A percentile compares a stretch with the other conserved stretches of the same genome.
Conservation (phyloP, 2,329 filamentous ascomycete species). For the Coleophoma crateriformis region DNA sequence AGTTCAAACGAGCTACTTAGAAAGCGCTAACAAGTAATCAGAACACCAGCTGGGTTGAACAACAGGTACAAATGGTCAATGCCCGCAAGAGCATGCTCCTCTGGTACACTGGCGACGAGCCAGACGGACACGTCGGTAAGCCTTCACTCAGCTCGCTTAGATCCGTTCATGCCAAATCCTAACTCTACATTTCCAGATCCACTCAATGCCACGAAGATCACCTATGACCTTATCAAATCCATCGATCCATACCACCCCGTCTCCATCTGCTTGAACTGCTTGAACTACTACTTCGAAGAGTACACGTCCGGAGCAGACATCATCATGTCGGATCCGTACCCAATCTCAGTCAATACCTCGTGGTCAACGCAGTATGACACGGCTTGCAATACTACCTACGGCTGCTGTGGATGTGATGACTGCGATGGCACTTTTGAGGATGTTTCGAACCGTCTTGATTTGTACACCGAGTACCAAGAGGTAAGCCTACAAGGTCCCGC, state of each 20-base stretch:
- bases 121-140: constrained; percentile 24
- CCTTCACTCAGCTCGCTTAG: background rate
- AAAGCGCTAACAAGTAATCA: constrained; percentile 4
- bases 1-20: background rate
- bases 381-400: constrained; percentile 39
- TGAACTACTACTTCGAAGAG: constrained; percentile 39
- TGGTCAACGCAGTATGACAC: constrained; percentile 37
- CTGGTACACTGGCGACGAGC: constrained; percentile 43
- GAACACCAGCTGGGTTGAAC: constrained; percentile 29
- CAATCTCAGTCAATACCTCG: constrained; percentile 35
- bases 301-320: constrained; percentile 42
- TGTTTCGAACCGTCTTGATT: constrained; percentile 33
- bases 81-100: constrained; percentile 5
- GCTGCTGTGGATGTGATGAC: constrained; percentile 43
- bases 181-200: constrained; percentile 26
- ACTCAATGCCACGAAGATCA: constrained; percentile 31
- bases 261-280: constrained; percentile 40
- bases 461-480: constrained; percentile 27
- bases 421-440: constrained; percentile 36
- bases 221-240: constrained; percentile 33
- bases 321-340: constrained; percentile 40
- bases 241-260: constrained; percentile 43
- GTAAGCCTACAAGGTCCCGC: constrained; percentile 12
- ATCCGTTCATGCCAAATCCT: background rate
- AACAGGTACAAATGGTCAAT: constrained; percentile 19